Percentiles rank a stretch among this genome's conserved stretches.
Evolutionary conservation across 179 eudicot species (phyloP).

Genomic region (Vitellaria paradoxa): DNA sequence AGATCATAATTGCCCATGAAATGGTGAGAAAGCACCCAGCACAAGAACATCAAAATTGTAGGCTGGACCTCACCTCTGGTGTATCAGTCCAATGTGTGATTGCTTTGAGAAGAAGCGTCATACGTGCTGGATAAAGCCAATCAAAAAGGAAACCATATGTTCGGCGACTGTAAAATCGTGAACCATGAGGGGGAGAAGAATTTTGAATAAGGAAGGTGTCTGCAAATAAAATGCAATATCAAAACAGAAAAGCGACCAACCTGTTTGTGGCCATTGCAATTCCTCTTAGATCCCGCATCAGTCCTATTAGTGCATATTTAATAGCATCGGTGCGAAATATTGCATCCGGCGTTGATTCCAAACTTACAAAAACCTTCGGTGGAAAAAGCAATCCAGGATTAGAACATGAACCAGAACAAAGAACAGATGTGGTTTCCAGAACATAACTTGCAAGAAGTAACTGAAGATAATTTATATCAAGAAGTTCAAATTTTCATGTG

Average conservation of each 20-base stretch:
- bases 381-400: slow-evolving; percentile 10
- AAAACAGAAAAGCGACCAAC: slow-evolving; percentile 29
- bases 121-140: slow-evolving; percentile 94
- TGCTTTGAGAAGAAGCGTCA: slow-evolving; percentile 86
- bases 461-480: neutral
- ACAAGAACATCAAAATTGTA: neutral
- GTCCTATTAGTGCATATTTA: slow-evolving; percentile 79
- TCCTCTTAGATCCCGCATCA: slow-evolving; percentile 97
- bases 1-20: slow-evolving; percentile 1
- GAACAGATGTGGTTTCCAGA: neutral
- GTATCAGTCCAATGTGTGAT: slow-evolving; percentile 97
- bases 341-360: slow-evolving; percentile 81
- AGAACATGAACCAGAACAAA: slow-evolving; percentile 5
- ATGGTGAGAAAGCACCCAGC: neutral
- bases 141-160: slow-evolving; percentile 91
- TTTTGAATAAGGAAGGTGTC: neutral
- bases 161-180: slow-evolving; percentile 64
- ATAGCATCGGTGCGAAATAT: slow-evolving; percentile 79
- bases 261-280: slow-evolving; percentile 96
- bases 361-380: slow-evolving; percentile 62
- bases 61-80: slow-evolving; percentile 66
- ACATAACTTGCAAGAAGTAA: neutral
- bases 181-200: neutral
- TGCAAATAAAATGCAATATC: neutral
- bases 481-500: neutral